Conservation (phyloP, 768 basidiomycete species). For the Goffeauzyma gilvescens region DNA sequence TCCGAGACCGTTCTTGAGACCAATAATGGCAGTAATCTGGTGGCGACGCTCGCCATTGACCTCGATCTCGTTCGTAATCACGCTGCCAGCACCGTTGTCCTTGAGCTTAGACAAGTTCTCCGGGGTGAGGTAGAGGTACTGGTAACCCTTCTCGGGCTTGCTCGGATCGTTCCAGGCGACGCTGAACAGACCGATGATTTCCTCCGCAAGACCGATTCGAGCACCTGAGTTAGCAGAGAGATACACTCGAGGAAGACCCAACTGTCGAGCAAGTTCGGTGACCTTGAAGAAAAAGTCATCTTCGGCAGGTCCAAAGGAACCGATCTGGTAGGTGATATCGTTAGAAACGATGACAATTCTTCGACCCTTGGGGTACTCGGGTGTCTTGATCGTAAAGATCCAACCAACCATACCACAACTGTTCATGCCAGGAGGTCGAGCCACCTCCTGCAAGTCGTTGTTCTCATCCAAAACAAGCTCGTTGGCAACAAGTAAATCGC, state of each 20-base stretch:
- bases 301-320: constrained; percentile 87
- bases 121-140: constrained; percentile 84
- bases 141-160: constrained; percentile 83
- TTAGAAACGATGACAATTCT: constrained; percentile 79
- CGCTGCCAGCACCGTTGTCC: constrained; percentile 58
- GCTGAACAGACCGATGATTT: constrained; percentile 67
- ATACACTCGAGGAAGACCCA: constrained; percentile 84
- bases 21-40: constrained; percentile 91
- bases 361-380: constrained; percentile 79
- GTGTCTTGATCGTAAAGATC: constrained; percentile 80
- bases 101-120: constrained; percentile 77
- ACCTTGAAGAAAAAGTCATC: constrained; percentile 94
- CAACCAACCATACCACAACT: constrained; percentile 94
- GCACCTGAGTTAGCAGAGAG: constrained; percentile 98
- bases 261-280: constrained; percentile 74
- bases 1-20: constrained; percentile 89
- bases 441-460: constrained; percentile 73
- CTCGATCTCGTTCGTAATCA: constrained; percentile 66
- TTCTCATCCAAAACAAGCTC: constrained; percentile 90
- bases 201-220: constrained; percentile 86
- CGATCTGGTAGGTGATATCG: constrained; percentile 96
- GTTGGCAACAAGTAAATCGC: constrained; percentile 57
- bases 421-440: constrained; percentile 82
- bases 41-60: constrained; percentile 70
- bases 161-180: constrained; percentile 69